A percentile compares a stretch with the other conserved stretches of the same genome.
phyloP scores from a whole-genome alignment of 805 yeast species.

The Pichia californica region DNA sequence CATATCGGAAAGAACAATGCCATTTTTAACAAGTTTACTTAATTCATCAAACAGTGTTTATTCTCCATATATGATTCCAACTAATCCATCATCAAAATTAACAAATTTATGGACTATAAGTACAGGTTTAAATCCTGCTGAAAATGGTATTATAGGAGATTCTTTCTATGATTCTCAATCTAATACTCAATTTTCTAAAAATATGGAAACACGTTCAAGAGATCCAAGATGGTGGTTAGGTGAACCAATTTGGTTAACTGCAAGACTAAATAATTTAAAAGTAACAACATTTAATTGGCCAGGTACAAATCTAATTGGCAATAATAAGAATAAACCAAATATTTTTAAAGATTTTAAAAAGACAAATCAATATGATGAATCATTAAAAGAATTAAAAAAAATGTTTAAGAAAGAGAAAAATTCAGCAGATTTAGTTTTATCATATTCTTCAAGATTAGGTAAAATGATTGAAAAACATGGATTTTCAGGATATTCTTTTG shows the following conservation, averaged over 20 bases:
- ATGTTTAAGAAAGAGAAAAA: conserved; percentile 61
- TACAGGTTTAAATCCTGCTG: conserved; percentile 77
- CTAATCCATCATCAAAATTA: conserved; percentile 84
- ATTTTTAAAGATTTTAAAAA: conserved; percentile 61
- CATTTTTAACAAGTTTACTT: conserved; percentile 56
- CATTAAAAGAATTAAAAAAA: conserved; percentile 48
- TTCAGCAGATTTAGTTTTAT: conserved; percentile 59
- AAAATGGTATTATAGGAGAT: conserved; percentile 85
- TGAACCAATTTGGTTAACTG: conserved; percentile 83
- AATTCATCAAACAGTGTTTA: conserved; percentile 45
- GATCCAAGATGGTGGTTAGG: conserved; percentile 80
- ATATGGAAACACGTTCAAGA: conserved; percentile 36
- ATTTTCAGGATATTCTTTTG: conserved; percentile 51
- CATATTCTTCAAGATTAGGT: conserved; percentile 79
- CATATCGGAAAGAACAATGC: conserved; percentile 59
- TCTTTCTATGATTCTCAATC: conserved; percentile 61
- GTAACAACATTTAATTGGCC: conserved; percentile 97
- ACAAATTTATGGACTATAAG: conserved; percentile 90
- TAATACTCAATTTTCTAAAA: too few relatives aligned
- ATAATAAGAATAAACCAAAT: conserved; percentile 37
- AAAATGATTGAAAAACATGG: conserved; percentile 73
- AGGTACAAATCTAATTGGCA: conserved; percentile 52
- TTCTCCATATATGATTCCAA: conserved; percentile 80
- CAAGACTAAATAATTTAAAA: conserved; percentile 50
- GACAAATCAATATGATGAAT: conserved; percentile 50